Base-by-base conservation (phyloP, 2,329 filamentous ascomycete species). In the Coniochaeta prunicola region DNA sequence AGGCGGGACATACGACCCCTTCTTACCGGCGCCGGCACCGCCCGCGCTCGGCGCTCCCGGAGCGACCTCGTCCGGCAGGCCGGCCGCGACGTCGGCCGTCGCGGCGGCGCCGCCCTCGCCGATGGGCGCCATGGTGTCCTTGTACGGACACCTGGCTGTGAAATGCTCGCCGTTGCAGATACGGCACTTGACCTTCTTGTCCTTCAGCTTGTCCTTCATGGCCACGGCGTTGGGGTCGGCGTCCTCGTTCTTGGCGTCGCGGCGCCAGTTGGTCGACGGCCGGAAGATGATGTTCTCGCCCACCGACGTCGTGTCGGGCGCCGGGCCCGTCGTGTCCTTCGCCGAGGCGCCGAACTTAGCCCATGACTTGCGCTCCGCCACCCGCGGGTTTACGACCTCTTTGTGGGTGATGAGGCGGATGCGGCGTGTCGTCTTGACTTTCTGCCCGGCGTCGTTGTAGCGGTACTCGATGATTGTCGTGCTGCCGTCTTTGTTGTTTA, bases 171-270 rank as follows among this genome's bases (percentile, higher is more conserved):
- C 94, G 73, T 88, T 90, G 80, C 94, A 99, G 74, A 99, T 97
- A 83, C 94, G 90, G 78, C 94, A 99, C 85, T 97, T 97, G 82
- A 99, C 96, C 81, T 97, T 96, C 86, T 97, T 96, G 80, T 97
- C 92, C 85, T 94, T 96, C 71, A 97, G 83, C 79, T 90, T 88
- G 72, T 88, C 85, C 79, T 90, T 90, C 78, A 89, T 84, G 69
- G 81, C 82, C 77, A 89, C 85, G 69, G 88, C 86, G 75, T 90
- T 89, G 70, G 83, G 77, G 69, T 87, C 85, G 71, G 86, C 84
- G 77, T 85, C 83, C 78, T 93, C 90, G 73, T 73, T 89, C 77
- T 91, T 90, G 73, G 89, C 88, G 66, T 90, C 90, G 71, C 90
- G 87, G 80, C 92, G 93, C 92, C 92, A 99, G 82, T 96, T 96